Evolutionary conservation across 2,329 filamentous ascomycete species (phyloP).

Genomic region (Beauveria asiatica): DNA sequence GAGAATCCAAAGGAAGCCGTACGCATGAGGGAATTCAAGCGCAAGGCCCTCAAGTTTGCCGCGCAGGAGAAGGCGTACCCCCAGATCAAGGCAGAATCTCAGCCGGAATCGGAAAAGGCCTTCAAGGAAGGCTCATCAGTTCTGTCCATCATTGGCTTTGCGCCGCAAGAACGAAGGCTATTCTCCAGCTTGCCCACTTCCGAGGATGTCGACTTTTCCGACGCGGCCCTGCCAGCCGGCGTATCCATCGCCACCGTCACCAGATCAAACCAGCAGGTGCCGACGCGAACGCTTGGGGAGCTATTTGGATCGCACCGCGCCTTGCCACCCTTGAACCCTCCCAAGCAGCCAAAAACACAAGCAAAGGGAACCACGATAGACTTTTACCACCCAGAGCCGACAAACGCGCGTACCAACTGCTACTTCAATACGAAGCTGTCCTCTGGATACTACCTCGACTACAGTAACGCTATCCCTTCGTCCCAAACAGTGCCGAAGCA

Average conservation of each 20-base stretch:
- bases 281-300: constrained; percentile 60
- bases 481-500: constrained; percentile 53
- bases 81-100: constrained; percentile 27
- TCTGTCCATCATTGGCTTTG: constrained; percentile 69
- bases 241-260: constrained; percentile 42
- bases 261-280: constrained; percentile 33
- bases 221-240: constrained; percentile 60
- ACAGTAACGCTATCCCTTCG: constrained; percentile 53
- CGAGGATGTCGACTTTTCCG: constrained; percentile 22
- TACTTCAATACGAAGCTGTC: constrained; percentile 61
- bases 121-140: constrained; percentile 45
- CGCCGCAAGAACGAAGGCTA: constrained; percentile 64
- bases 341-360: constrained; percentile 61
- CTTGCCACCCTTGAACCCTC: constrained; percentile 58
- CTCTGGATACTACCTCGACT: constrained; percentile 62
- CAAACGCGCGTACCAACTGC: constrained; percentile 46
- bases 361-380: constrained; percentile 52
- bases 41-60: constrained; percentile 53
- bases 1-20: constrained; percentile 30
- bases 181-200: constrained; percentile 68
- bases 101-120: constrained; percentile 30
- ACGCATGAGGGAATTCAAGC: constrained; percentile 49
- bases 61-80: constrained; percentile 51
- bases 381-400: constrained; percentile 45
- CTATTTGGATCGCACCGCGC: constrained; percentile 61